These are phyloP conservation scores for Helicostylum pulchrum DNA, from an alignment of 192 early-diverging fungal species.

Conservation along the genomic window DNA sequence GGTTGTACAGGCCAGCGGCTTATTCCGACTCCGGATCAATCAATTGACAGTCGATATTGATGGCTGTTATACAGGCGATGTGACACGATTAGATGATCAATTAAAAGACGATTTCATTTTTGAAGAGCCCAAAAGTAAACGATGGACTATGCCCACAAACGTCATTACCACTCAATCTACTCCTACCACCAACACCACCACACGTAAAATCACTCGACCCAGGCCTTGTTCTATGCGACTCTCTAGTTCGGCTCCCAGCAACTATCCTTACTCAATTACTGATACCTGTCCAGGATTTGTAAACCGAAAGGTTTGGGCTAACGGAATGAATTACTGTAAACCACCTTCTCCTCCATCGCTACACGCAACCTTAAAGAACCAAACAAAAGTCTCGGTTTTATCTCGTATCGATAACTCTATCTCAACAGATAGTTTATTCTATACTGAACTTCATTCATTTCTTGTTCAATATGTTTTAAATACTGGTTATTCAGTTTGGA, in stretches of 20 bases:
- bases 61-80: constrained; percentile 41
- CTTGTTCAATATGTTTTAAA: too few relatives aligned
- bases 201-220: neutral
- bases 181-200: neutral
- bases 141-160: neutral
- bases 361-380: too few relatives aligned
- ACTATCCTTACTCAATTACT: neutral
- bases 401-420: too few relatives aligned
- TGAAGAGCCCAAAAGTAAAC: neutral
- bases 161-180: too few relatives aligned
- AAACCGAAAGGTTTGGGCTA: too few relatives aligned
- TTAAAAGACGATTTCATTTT: neutral
- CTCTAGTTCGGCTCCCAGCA: neutral
- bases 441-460: too few relatives aligned
- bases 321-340: too few relatives aligned
- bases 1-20: constrained; percentile 46
- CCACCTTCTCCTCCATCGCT: too few relatives aligned
- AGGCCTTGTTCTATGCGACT: neutral
- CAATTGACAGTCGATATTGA: constrained; percentile 29
- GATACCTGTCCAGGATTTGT: too few relatives aligned
- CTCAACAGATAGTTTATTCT: too few relatives aligned
- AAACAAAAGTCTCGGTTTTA: too few relatives aligned
- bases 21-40: constrained; percentile 40
- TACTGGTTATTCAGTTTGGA: too few relatives aligned
- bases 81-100: constrained; percentile 45